These are phyloP conservation scores for Pterocarpus santalinus DNA, from an alignment of 306 rosid species.

Conservation along the genomic window DNA sequence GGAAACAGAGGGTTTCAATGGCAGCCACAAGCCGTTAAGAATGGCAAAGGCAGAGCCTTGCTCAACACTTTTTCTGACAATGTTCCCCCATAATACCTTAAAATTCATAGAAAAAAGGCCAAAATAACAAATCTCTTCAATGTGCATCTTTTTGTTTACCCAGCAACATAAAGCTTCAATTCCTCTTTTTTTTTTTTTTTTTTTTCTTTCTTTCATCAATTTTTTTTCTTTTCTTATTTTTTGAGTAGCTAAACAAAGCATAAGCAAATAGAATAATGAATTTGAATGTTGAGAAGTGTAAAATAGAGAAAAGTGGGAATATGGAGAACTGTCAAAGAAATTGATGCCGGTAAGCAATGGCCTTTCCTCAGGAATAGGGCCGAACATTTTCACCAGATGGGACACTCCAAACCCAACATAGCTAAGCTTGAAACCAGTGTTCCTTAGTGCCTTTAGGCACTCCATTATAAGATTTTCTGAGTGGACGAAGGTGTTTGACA, in stretches of 20 bases:
- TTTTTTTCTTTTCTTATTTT: too few relatives aligned
- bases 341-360: slow-evolving; percentile 87
- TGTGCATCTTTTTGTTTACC: too few relatives aligned
- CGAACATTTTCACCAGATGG: slow-evolving; percentile 92
- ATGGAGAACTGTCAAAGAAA: slow-evolving; percentile 97
- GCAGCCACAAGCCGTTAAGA: too few relatives aligned
- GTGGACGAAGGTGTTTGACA: not conserved
- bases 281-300: not conserved
- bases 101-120: not conserved
- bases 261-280: not conserved
- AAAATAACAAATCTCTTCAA: not conserved
- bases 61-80: slow-evolving; percentile 84
- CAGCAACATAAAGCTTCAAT: too few relatives aligned
- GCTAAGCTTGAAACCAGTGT: slow-evolving; percentile 86
- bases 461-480: slow-evolving; percentile 46
- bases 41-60: slow-evolving; percentile 45
- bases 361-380: slow-evolving; percentile 74
- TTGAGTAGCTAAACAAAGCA: too few relatives aligned
- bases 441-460: slow-evolving; percentile 66
- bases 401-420: slow-evolving; percentile 90
- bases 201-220: too few relatives aligned
- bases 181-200: too few relatives aligned
- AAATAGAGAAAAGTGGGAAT: not conserved
- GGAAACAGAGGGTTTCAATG: too few relatives aligned
- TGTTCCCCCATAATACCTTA: slow-evolving; percentile 84